A percentile compares a stretch with the other conserved stretches of the same genome.
Evolutionary conservation across 371 early-diverging fungal genomes (phyloP).

Genomic region (Capniomyces stellatus): DNA sequence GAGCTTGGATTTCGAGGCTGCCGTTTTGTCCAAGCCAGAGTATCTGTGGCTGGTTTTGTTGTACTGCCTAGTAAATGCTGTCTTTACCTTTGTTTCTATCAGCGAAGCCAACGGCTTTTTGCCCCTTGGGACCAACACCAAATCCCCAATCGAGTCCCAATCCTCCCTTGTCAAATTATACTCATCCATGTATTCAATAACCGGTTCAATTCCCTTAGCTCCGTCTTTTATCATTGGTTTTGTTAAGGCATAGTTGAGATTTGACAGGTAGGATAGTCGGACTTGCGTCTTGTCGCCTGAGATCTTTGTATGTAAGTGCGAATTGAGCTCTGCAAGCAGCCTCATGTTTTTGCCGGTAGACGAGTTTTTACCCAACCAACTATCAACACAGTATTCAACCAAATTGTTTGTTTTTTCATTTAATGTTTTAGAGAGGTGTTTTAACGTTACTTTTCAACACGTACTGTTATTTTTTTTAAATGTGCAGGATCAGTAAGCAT

Average conservation of each 20-base stretch:
- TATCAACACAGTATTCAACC: neutral
- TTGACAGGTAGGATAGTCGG: conserved; percentile 64
- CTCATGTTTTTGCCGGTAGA: conserved; percentile 55
- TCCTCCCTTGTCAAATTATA: conserved; percentile 82
- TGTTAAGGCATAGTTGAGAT: conserved; percentile 43
- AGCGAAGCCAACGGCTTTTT: conserved; percentile 28
- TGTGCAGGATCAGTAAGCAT: conserved; percentile 15
- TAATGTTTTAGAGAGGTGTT: no score
- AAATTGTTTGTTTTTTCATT: no score
- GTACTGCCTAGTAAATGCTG: conserved; percentile 44
- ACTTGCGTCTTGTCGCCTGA: conserved; percentile 72
- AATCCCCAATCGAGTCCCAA: conserved; percentile 61
- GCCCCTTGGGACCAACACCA: conserved; percentile 30
- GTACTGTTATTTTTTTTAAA: neutral
- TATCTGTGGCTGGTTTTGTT: neutral
- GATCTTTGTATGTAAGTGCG: conserved; percentile 61
- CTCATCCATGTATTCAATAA: conserved; percentile 69
- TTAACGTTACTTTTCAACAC: no score
- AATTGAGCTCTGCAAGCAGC: conserved; percentile 57
- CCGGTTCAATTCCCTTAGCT: conserved; percentile 39
- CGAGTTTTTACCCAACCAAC: conserved; percentile 91
- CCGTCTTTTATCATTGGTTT: conserved; percentile 36
- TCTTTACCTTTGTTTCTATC: conserved; percentile 54
- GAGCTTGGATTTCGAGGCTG: no score
- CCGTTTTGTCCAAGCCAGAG: neutral